These are phyloP conservation scores for Lathyrus oleraceus DNA, from an alignment of 306 rosid genomes.

Conservation along the genomic window DNA sequence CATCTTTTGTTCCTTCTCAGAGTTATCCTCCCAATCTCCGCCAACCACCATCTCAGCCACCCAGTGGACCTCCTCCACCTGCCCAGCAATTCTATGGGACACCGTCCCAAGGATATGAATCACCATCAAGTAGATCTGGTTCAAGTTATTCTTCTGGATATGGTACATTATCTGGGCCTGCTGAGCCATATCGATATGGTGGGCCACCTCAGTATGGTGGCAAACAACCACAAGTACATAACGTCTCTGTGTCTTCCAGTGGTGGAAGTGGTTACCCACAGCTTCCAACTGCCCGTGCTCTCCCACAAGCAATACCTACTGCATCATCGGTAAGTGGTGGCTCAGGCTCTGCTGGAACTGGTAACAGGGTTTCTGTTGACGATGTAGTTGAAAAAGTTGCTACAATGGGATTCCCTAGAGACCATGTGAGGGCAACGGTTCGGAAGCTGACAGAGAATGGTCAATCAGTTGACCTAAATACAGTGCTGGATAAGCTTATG, in stretches of 20 bases:
- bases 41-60: conserved; percentile 65
- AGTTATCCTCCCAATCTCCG: conserved; percentile 62
- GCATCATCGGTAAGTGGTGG: conserved; percentile 60
- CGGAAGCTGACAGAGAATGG: conserved; percentile 84
- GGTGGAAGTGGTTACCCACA: conserved; percentile 83
- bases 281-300: conserved; percentile 72
- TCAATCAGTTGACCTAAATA: conserved; percentile 79
- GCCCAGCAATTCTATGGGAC: conserved; percentile 67
- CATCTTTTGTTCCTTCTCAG: conserved; percentile 66
- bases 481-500: conserved; percentile 87
- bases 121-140: conserved; percentile 58
- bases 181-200: conserved; percentile 66
- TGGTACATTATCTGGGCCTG: conserved; percentile 51
- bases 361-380: conserved; percentile 66
- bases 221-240: conserved; percentile 56
- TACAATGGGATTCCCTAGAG: conserved; percentile 86
- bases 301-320: conserved; percentile 75
- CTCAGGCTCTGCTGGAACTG: conserved; percentile 65
- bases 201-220: conserved; percentile 64
- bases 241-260: conserved; percentile 46
- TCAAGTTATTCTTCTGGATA: conserved; percentile 69
- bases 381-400: conserved; percentile 83
- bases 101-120: conserved; percentile 54
- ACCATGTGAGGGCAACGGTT: conserved; percentile 78
- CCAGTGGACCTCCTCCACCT: conserved; percentile 60